A percentile compares a stretch with the other conserved stretches of the same genome.
These are phyloP conservation scores for Schizosaccharomyces versatilis DNA, from an alignment of 1,139 yeast genomes.

Conservation along the genomic window DNA sequence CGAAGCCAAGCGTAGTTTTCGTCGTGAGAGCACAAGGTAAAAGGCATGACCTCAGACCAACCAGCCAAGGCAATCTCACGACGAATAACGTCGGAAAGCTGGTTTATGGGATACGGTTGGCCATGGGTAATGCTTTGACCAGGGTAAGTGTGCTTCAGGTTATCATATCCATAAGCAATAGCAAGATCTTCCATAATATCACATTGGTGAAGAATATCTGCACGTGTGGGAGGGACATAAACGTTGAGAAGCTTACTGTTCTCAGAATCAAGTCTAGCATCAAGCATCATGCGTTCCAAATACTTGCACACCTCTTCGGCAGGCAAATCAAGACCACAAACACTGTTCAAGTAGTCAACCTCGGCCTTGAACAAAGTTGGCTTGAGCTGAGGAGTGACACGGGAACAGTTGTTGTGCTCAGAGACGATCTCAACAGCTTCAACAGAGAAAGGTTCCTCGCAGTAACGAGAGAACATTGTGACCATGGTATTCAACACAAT, in stretches of 20 bases:
- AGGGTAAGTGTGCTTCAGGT: conserved; percentile 57
- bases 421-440: conserved; percentile 79
- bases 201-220: conserved; percentile 91
- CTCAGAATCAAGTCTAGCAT: conserved; percentile 32
- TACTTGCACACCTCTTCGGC: conserved; percentile 47
- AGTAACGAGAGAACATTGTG: conserved; percentile 86
- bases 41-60: conserved; percentile 86
- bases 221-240: conserved; percentile 71
- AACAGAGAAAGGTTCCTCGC: conserved; percentile 38
- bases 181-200: conserved; percentile 98
- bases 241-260: conserved; percentile 42
- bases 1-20: conserved; percentile 82
- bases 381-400: conserved; percentile 51
- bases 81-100: conserved; percentile 75
- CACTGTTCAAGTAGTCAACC: conserved; percentile 68
- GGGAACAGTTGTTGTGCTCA: conserved; percentile 56
- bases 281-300: conserved; percentile 61
- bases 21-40: conserved; percentile 86
- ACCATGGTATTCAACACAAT: conserved; percentile 76
- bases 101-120: conserved; percentile 72
- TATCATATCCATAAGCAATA: conserved; percentile 85
- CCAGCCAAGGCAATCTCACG: conserved; percentile 85
- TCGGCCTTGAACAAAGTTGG: conserved; percentile 58
- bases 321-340: conserved; percentile 57
- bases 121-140: conserved; percentile 63